A percentile compares a stretch with the other conserved stretches of the same genome.
phyloP scores from a whole-genome alignment of 805 yeast species.

The Suhomyces sp. region DNA sequence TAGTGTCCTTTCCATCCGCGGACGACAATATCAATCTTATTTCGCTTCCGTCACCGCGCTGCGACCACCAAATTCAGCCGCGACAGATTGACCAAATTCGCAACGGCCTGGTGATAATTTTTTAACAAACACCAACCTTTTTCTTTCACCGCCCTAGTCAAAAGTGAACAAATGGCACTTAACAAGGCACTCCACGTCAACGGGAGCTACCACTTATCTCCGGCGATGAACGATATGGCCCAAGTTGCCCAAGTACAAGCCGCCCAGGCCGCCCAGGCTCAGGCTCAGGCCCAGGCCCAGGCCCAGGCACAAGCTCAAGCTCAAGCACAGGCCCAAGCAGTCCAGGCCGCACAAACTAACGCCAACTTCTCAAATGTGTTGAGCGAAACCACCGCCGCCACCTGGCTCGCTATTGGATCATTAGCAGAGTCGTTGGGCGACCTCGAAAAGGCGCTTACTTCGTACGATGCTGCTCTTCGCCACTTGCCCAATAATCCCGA shows the following conservation, averaged over 20 bases:
- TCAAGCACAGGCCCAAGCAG: constrained; percentile 1
- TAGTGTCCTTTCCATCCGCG: neutral
- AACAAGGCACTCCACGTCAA: constrained; percentile 7
- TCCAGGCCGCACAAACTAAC: neutral
- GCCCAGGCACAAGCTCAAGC: constrained; percentile 6
- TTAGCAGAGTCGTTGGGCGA: constrained; percentile 88
- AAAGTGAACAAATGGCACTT: constrained; percentile 2
- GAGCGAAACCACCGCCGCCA: constrained; percentile 62
- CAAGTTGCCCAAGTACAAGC: constrained; percentile 3
- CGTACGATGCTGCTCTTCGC: constrained; percentile 83
- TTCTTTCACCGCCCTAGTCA: neutral
- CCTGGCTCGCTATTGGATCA: constrained; percentile 88
- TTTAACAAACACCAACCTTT: neutral
- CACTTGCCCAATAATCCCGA: constrained; percentile 84
- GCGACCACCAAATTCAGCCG: neutral
- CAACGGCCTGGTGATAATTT: neutral
- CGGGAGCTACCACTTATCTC: constrained; percentile 5
- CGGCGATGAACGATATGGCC: constrained; percentile 10
- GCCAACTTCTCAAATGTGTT: constrained; percentile 17
- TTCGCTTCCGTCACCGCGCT: constrained; percentile 6
- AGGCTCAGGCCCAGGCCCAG: constrained; percentile 4
- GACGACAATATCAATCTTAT: constrained; percentile 2
- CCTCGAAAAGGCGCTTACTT: constrained; percentile 81
- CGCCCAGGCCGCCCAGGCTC: constrained; percentile 1
- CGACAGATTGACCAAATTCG: constrained; percentile 2